phyloP scores from a whole-genome alignment of 371 early-diverging fungal species.

The Haplosporangium sp. region DNA sequence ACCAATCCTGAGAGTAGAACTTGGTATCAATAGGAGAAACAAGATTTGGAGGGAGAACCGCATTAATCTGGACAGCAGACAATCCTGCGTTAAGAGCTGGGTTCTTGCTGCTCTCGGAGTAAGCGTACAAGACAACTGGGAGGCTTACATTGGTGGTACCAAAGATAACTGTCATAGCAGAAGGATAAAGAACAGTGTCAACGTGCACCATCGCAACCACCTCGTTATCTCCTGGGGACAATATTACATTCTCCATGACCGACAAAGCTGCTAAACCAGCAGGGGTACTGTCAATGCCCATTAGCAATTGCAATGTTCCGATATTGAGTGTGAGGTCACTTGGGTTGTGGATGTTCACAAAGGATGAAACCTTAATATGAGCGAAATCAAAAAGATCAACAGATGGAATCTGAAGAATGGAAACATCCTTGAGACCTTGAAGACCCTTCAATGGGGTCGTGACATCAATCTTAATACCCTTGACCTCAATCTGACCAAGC shows the following conservation, averaged over 20 bases:
- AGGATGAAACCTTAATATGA: not conserved
- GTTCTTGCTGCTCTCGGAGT: not conserved
- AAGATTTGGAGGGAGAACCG: not conserved
- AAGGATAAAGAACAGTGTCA: not conserved
- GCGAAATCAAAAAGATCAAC: too few relatives aligned
- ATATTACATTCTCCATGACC: not conserved
- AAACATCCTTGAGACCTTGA: slow-evolving; percentile 20
- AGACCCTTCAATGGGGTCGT: slow-evolving; percentile 22
- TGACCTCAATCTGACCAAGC: slow-evolving; percentile 29
- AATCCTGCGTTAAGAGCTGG: slow-evolving; percentile 30
- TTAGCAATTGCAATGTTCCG: not conserved
- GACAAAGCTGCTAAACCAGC: not conserved
- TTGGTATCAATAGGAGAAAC: not conserved
- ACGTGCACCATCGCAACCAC: not conserved
- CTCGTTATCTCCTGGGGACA: not conserved
- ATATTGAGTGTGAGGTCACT: slow-evolving; percentile 26
- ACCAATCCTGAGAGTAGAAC: slow-evolving; percentile 1
- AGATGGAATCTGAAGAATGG: too few relatives aligned
- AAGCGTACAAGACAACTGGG: not conserved
- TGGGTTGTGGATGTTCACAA: slow-evolving; percentile 34
- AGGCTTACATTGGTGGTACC: not conserved
- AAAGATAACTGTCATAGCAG: not conserved
- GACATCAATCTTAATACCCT: slow-evolving; percentile 36
- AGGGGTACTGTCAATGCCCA: not conserved
- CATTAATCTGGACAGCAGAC: not conserved